phyloP scores from a whole-genome alignment of 139 green algal species.

The Picochlorum sp. region DNA sequence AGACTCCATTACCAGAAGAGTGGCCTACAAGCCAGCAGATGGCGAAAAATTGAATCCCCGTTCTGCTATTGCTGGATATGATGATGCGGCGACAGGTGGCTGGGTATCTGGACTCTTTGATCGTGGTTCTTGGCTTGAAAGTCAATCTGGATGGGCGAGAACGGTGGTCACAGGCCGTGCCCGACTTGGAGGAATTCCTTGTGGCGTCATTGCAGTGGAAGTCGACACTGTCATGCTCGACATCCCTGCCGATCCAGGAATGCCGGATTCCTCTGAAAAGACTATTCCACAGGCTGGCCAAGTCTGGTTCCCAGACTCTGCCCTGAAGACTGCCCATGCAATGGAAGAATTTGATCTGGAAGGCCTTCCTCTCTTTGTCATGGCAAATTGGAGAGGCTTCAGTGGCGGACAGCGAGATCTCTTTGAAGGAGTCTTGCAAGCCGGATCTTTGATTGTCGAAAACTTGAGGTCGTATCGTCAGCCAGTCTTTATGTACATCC shows the following conservation, averaged over 20 bases:
- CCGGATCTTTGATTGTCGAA: slow-evolving; percentile 94
- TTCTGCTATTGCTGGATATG: slow-evolving; percentile 56
- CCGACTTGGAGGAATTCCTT: slow-evolving; percentile 81
- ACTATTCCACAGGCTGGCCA: slow-evolving; percentile 53
- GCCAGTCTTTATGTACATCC: slow-evolving; percentile 95
- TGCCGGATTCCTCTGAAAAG: slow-evolving; percentile 24
- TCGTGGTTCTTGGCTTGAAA: slow-evolving; percentile 73
- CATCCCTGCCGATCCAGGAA: slow-evolving; percentile 83
- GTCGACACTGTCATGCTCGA: slow-evolving; percentile 64
- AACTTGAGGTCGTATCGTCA: slow-evolving; percentile 78
- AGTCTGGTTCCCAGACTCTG: slow-evolving; percentile 98
- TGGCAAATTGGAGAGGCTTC: slow-evolving; percentile 99
- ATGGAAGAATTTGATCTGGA: slow-evolving; percentile 96
- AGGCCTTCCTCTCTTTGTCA: slow-evolving; percentile 90
- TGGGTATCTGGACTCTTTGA: slow-evolving; percentile 87
- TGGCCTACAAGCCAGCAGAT: slow-evolving; percentile 53
- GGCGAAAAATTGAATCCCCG: slow-evolving; percentile 75
- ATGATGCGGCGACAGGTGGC: slow-evolving; percentile 4
- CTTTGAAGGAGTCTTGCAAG: slow-evolving; percentile 94
- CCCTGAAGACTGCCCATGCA: slow-evolving; percentile 93
- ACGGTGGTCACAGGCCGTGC: slow-evolving; percentile 90
- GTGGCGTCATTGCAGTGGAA: slow-evolving; percentile 93
- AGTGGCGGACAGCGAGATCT: slow-evolving; percentile 93
- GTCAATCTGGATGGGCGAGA: slow-evolving; percentile 76
- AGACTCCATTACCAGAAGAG: slow-evolving; percentile 52